A percentile compares a stretch with the other conserved stretches of the same genome.
These are phyloP conservation scores for Kuraishia floccosa DNA, from an alignment of 805 yeast species.

Conservation along the genomic window DNA sequence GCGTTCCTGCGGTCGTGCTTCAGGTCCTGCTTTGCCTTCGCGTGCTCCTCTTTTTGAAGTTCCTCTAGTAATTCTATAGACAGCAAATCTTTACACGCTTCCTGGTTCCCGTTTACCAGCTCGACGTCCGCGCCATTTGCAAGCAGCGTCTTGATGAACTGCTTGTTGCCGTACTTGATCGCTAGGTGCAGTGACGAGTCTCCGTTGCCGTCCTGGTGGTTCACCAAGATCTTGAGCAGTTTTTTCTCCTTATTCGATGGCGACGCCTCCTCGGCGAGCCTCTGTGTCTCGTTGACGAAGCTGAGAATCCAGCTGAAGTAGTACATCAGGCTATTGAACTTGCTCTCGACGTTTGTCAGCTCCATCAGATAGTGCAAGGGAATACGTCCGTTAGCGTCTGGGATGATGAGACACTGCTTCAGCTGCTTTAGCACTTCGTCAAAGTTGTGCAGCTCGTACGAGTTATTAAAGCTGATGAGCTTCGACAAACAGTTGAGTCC, in stretches of 20 bases:
- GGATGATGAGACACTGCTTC: constrained; percentile 55
- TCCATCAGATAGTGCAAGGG: constrained; percentile 63
- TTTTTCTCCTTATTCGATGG: constrained; percentile 19
- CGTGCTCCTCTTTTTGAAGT: constrained; percentile 5
- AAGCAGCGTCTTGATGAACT: constrained; percentile 28
- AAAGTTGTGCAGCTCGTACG: constrained; percentile 53
- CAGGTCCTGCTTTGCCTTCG: not conserved
- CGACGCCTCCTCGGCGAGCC: constrained; percentile 13
- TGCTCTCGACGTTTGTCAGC: constrained; percentile 30
- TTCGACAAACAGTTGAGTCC: constrained; percentile 68
- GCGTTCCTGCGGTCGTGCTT: not conserved
- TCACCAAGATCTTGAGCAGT: constrained; percentile 45
- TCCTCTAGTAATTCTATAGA: constrained; percentile 7
- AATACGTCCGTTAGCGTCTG: constrained; percentile 62
- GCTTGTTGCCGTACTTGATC: constrained; percentile 38
- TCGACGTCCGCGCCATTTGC: constrained; percentile 32
- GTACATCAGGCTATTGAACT: constrained; percentile 38
- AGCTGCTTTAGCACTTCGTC: constrained; percentile 45
- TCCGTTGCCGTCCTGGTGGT: constrained; percentile 74
- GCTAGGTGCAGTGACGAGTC: constrained; percentile 83
- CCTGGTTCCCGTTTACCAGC: constrained; percentile 4
- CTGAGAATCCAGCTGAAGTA: constrained; percentile 29
- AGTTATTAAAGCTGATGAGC: constrained; percentile 59
- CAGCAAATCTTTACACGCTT: constrained; percentile 6
- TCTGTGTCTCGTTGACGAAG: constrained; percentile 16